Evolutionary conservation across 495 filamentous ascomycete species (phyloP).

Genomic region (Penicillium cataractarum): DNA sequence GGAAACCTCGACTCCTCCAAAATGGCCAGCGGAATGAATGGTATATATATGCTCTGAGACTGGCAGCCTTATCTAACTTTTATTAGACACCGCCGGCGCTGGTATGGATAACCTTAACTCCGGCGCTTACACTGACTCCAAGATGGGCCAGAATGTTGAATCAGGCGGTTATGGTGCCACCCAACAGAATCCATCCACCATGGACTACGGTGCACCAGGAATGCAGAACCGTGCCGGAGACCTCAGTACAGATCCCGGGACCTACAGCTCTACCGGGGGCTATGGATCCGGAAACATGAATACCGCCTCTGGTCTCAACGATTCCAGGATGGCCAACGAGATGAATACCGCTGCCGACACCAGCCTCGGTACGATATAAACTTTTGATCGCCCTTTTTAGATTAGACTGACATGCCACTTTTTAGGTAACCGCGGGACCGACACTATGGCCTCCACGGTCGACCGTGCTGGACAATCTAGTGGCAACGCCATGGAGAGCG

Average conservation of each 20-base stretch:
- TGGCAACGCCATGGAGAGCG: conserved; percentile 9
- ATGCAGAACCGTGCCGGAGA: too few relatives aligned
- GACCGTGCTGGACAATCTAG: conserved; percentile 4
- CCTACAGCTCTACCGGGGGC: conserved; percentile 16
- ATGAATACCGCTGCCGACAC: conserved; percentile 50
- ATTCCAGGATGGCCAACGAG: conserved; percentile 37
- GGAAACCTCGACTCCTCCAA: conserved; percentile 1
- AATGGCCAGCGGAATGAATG: conserved; percentile 4
- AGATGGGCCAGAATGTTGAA: conserved; percentile 1
- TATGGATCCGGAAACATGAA: conserved; percentile 13
- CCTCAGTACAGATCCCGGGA: too few relatives aligned
- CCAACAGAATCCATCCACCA: too few relatives aligned
- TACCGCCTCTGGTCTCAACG: conserved; percentile 3
- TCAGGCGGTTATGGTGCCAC: conserved; percentile 8
- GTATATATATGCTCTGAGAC: not conserved
- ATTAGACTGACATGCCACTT: not conserved
- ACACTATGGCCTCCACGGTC: not conserved
- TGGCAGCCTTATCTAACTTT: not conserved
- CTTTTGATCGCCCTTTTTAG: too few relatives aligned
- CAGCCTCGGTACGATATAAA: conserved; percentile 24
- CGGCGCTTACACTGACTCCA: not conserved
- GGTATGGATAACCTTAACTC: not conserved
- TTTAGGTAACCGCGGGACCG: conserved; percentile 6
- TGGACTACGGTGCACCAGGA: too few relatives aligned
- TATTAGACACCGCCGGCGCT: not conserved